Conservation (phyloP, 139 green algal genomes). For the Micractinium sp. region DNA sequence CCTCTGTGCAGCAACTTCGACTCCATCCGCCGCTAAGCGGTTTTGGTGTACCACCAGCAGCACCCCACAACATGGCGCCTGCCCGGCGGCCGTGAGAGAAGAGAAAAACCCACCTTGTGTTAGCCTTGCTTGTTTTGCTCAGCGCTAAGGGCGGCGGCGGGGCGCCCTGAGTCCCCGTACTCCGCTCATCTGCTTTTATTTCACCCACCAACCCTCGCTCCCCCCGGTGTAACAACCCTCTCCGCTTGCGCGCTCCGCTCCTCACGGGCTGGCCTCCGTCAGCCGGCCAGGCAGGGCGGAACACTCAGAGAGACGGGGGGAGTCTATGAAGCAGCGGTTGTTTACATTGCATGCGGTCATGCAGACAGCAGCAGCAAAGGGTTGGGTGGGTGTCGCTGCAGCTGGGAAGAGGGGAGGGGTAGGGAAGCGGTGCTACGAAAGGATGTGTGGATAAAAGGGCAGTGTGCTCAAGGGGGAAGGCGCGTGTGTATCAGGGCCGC, state of each 20-base stretch:
- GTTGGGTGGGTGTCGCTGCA: too few species aligned
- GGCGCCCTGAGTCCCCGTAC: not conserved
- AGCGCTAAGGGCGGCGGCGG: constrained; percentile 12
- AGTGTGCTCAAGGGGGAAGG: not conserved
- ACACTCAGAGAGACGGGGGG: not conserved
- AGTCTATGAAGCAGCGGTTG: not conserved
- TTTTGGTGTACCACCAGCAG: not conserved
- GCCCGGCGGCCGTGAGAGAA: constrained; percentile 1
- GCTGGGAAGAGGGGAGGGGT: too few species aligned
- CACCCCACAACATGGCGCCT: not conserved
- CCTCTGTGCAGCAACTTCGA: constrained; percentile 26
- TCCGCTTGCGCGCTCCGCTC: not conserved
- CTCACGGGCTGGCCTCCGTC: not conserved
- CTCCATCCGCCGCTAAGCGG: constrained; percentile 27
- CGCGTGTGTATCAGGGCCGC: not conserved
- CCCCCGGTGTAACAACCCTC: not conserved
- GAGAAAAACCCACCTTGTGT: constrained; percentile 17
- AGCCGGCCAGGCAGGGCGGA: not conserved
- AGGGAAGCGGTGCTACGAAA: not conserved
- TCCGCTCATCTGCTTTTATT: not conserved
- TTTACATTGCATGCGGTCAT: not conserved
- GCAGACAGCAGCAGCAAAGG: not conserved
- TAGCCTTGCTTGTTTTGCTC: constrained; percentile 25
- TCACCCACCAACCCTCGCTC: too few species aligned
- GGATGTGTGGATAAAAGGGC: not conserved